Evolutionary conservation across 805 yeast species (phyloP), one percentile per base, ranked within the genome.

Genomic region (Saturnispora galanensis): DNA sequence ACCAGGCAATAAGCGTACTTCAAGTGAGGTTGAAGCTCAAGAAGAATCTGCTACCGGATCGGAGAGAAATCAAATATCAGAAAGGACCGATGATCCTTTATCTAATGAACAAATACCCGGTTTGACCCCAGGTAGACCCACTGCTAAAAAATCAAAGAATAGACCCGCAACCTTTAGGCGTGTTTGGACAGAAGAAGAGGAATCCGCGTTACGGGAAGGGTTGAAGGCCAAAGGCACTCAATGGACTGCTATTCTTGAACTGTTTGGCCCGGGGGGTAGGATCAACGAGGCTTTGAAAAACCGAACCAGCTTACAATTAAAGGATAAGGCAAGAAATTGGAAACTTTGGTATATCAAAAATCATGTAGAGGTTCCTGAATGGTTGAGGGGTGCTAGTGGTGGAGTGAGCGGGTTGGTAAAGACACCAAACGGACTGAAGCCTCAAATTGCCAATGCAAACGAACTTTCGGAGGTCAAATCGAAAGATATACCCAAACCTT

Each of bases 271-370:
- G 4, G 97, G 97, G 8, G 98, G 98, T 4, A 73, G 81, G 38
- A 71, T 83, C 21, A 78, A 81, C 35, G 97, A 93, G 59, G 76
- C 80, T 1, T 70, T 93, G 53, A 90, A 87, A 62, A 84, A 87
- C 59, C 71, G 98, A 58, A 81, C 84, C 4, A 95, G 88, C 56
- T 86, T 90, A 13, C 98, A 93, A 59, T 70, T 93, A 47, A 93
- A 93, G 62, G 98, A 93, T 60, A 93, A 93, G 60, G 97, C 97
- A 0, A 74, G 98, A 52, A 93, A 93, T 59, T 84, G 96, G 87
- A 93, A 93, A 60, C 75, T 89, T 76, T 80, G 81, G 52, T 87
- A 82, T 59, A 66, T 88, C 47, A 84, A 87, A 56, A 74, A 79
- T 42, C 84, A 84, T 1, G 62, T 79, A 32, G 82, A 84, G 9